Evolutionary conservation across 345 rosid genomes (phyloP), one percentile per base, ranked within the genome.

Genomic region (Hibiscus syriacus): DNA sequence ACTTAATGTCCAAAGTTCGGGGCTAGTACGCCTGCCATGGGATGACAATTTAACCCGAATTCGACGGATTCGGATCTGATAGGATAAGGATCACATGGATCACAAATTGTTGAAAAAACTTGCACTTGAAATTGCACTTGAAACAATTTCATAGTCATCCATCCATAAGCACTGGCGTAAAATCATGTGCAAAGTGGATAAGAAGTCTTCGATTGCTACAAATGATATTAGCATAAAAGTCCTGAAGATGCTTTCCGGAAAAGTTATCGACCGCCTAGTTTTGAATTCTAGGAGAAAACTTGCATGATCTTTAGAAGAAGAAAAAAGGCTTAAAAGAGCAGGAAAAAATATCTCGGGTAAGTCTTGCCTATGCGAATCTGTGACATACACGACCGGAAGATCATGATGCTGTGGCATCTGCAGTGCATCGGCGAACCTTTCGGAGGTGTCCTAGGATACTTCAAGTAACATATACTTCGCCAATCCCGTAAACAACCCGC

Each of bases 351-450:
- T 58, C 6, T 58, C 6, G 32, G 43, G 43, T 16, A 6, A 30
- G n/a, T 20, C 20, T 11, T 41, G 65, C 30, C 30, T 60, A 12
- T 20, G 29, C 65, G 12, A 49, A 12, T 22, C 7, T 38, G 65
- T 36, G 65, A 60, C 64, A 23, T 23, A 12, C 13, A 38, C 6
- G 14, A 59, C 26, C 12, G 2, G 23, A 12, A 50, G 34, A 94
- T 86, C 73, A 94, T 93, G 36, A 89, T 89, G 82, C 92, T 89
- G 80, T 86, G 99, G 80, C 88, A 90, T 79, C 97, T 84, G 39
- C 98, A n/a, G n/a, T n/a, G n/a, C n/a, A n/a, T n/a, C n/a, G n/a
- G n/a, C n/a, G n/a, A n/a, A n/a, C n/a, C n/a, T n/a, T n/a, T n/a
- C n/a, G n/a, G n/a, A n/a, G n/a, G n/a, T n/a, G n/a, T n/a, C n/a